Conservation (phyloP, 164 flowering plant species). For the Dillenia suffruticosa region DNA sequence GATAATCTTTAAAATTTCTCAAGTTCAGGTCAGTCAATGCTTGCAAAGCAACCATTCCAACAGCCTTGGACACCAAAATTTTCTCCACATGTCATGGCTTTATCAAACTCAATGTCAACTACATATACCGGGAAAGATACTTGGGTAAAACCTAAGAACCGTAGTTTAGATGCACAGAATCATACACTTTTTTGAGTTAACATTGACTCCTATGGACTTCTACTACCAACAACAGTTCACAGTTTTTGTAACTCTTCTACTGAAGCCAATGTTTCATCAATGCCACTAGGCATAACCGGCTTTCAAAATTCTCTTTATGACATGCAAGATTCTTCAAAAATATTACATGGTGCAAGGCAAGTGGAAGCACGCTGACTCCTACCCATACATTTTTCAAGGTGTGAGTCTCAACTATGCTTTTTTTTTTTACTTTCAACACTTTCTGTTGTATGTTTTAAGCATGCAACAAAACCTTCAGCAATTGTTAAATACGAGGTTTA, state of each 20-base stretch:
- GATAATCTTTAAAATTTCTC: conserved; percentile 36
- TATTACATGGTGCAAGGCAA: conserved; percentile 53
- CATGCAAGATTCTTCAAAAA: conserved; percentile 56
- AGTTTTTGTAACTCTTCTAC: conserved; percentile 37
- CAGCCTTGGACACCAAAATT: conserved; percentile 50
- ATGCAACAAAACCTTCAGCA: too few species aligned
- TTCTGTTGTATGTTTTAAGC: conserved; percentile 6
- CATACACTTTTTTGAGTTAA: conserved; percentile 57
- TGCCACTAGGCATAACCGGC: conserved; percentile 50
- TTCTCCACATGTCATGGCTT: conserved; percentile 31
- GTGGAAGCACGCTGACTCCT: conserved; percentile 35
- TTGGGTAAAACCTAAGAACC: conserved; percentile 36
- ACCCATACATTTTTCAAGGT: conserved; percentile 68
- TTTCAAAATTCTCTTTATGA: conserved; percentile 58
- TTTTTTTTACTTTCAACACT: background rate
- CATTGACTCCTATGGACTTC: conserved; percentile 49
- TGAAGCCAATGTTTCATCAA: conserved; percentile 40
- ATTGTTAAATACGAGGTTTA: conserved; percentile 44
- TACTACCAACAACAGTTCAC: conserved; percentile 48
- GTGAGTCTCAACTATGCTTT: conserved; percentile 1
- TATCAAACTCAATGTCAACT: conserved; percentile 32
- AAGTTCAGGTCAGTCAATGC: conserved; percentile 35
- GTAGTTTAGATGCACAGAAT: conserved; percentile 47
- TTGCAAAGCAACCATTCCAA: conserved; percentile 42
- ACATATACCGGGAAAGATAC: conserved; percentile 43